Evolutionary conservation across 2,329 filamentous ascomycete genomes (phyloP).

Genomic region (Botryotinia narcissicola): DNA sequence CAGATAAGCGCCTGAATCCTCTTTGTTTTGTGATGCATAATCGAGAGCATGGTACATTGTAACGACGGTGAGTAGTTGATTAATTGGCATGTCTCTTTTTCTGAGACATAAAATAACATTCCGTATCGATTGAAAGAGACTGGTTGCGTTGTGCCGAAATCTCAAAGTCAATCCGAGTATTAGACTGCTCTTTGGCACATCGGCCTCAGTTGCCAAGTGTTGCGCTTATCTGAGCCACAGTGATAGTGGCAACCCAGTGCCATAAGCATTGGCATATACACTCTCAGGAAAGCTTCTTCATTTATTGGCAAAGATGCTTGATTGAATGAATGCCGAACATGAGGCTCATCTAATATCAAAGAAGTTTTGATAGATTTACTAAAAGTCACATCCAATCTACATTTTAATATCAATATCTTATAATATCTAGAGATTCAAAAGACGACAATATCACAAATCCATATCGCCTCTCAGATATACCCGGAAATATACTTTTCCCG

Average conservation of each 20-base stretch:
- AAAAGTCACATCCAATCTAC: not conserved
- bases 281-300: not conserved
- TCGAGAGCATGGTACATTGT: not conserved
- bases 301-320: slow-evolving; percentile 1
- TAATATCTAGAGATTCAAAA: not conserved
- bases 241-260: not conserved
- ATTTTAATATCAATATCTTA: not conserved
- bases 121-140: not conserved
- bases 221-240: not conserved
- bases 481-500: not conserved
- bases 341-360: not conserved
- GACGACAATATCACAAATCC: not conserved
- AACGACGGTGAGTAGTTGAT: not conserved
- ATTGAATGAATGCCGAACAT: not conserved
- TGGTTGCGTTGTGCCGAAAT: not conserved
- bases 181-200: not conserved
- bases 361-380: not conserved
- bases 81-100: not conserved
- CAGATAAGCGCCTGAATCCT: not conserved
- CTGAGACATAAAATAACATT: not conserved
- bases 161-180: not conserved
- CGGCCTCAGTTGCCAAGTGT: not conserved
- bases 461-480: not conserved
- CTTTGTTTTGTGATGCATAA: too few relatives aligned
- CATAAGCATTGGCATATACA: not conserved